These are phyloP conservation scores for Corylus heterophylla DNA, from an alignment of 306 rosid species.

Conservation along the genomic window DNA sequence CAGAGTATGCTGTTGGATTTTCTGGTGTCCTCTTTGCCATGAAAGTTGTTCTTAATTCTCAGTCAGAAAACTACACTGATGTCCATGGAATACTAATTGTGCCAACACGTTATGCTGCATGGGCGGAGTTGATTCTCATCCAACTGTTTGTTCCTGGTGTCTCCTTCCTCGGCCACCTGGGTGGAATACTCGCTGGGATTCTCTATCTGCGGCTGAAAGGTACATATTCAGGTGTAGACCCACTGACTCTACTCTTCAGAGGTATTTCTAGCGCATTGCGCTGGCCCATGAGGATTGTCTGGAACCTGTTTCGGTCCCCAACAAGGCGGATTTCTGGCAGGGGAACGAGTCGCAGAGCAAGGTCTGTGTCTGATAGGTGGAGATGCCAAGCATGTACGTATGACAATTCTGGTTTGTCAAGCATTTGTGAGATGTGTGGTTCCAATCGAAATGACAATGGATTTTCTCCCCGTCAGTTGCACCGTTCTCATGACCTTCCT, in stretches of 20 bases:
- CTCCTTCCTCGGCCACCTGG: slow-evolving; percentile 83
- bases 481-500: slow-evolving; percentile 31
- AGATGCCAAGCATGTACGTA: slow-evolving; percentile 72
- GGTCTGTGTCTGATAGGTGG: slow-evolving; percentile 46
- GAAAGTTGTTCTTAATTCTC: slow-evolving; percentile 83
- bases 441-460: slow-evolving; percentile 36
- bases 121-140: slow-evolving; percentile 75
- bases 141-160: slow-evolving; percentile 80
- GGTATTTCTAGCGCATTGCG: slow-evolving; percentile 39
- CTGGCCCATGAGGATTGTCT: slow-evolving; percentile 52
- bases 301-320: slow-evolving; percentile 28
- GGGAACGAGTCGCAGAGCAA: slow-evolving; percentile 44
- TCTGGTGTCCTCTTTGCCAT: slow-evolving; percentile 90
- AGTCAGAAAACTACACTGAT: slow-evolving; percentile 33
- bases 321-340: slow-evolving; percentile 54
- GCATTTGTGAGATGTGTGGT: slow-evolving; percentile 79
- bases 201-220: slow-evolving; percentile 56
- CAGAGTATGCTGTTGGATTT: slow-evolving; percentile 75
- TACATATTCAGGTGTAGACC: slow-evolving; percentile 50
- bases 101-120: slow-evolving; percentile 77
- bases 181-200: slow-evolving; percentile 85
- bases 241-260: slow-evolving; percentile 41
- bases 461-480: slow-evolving; percentile 20
- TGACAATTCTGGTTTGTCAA: slow-evolving; percentile 55
- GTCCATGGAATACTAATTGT: slow-evolving; percentile 56